Evolutionary conservation across 1,284 basidiomycete genomes (phyloP).

Genomic region (Malassezia sympodialis): DNA sequence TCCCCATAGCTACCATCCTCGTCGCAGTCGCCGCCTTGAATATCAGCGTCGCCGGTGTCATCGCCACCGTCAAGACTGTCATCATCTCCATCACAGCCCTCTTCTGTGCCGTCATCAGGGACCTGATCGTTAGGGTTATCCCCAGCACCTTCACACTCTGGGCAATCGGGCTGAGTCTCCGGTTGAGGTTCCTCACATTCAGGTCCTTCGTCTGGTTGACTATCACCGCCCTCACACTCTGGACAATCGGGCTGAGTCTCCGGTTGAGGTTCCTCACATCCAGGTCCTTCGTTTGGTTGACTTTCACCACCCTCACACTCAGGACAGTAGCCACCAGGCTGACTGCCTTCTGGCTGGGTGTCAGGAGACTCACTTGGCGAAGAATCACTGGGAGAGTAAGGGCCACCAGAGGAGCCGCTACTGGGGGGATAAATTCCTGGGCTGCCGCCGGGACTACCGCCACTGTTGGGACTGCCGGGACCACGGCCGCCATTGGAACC

Average conservation of each 20-base stretch:
- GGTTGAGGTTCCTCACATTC: background rate
- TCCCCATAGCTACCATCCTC: slow-evolving; percentile 1
- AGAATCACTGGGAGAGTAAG: background rate
- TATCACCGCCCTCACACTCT: background rate
- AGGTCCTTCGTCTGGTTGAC: background rate
- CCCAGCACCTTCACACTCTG: background rate
- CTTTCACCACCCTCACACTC: background rate
- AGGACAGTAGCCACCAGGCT: background rate
- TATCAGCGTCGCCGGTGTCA: background rate
- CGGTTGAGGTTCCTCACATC: background rate
- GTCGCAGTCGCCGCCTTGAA: background rate
- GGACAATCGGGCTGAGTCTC: background rate
- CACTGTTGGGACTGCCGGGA: background rate
- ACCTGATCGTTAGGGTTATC: background rate
- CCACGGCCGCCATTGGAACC: background rate
- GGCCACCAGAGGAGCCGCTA: background rate
- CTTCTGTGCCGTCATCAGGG: background rate
- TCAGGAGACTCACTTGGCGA: background rate
- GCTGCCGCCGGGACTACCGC: background rate
- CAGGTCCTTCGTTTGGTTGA: background rate
- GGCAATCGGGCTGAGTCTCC: background rate
- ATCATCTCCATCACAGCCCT: background rate
- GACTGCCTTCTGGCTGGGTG: background rate
- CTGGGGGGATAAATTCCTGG: background rate
- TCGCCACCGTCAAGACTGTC: background rate